These are phyloP conservation scores for Saccharomycopsis sp. DNA, from an alignment of 805 yeast genomes.

Conservation along the genomic window DNA sequence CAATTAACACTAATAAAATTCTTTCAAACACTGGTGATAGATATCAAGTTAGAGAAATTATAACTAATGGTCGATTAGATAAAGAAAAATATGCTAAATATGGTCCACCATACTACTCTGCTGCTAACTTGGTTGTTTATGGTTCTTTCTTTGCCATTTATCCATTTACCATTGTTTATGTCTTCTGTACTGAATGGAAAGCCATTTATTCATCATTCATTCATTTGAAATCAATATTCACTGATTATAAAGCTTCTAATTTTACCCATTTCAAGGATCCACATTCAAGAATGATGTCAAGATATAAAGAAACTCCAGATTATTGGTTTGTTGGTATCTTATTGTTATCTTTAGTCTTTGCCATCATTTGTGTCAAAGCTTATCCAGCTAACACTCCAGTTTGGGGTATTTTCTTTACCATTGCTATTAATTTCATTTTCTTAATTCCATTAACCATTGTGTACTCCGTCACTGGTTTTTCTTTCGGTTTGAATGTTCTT, in stretches of 20 bases:
- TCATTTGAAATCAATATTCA: neutral
- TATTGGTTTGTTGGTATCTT: slow-evolving; percentile 41
- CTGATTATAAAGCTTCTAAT: slow-evolving; percentile 23
- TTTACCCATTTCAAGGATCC: too few relatives aligned
- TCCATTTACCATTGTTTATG: slow-evolving; percentile 44
- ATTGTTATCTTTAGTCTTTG: slow-evolving; percentile 32
- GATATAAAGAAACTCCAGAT: slow-evolving; percentile 49
- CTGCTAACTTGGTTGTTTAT: slow-evolving; percentile 48
- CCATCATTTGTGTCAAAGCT: slow-evolving; percentile 34
- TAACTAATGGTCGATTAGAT: slow-evolving; percentile 38
- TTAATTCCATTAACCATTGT: slow-evolving; percentile 41
- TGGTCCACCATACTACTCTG: slow-evolving; percentile 59
- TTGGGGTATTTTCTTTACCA: slow-evolving; percentile 45
- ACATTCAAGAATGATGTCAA: slow-evolving; percentile 44
- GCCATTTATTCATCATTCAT: neutral
- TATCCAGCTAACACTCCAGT: slow-evolving; percentile 43
- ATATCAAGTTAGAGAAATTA: slow-evolving; percentile 36
- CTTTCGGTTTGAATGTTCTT: slow-evolving; percentile 38
- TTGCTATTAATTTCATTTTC: slow-evolving; percentile 39
- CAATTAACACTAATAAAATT: slow-evolving; percentile 38
- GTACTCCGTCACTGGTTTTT: slow-evolving; percentile 36
- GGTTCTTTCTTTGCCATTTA: slow-evolving; percentile 48
- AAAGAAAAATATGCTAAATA: slow-evolving; percentile 35
- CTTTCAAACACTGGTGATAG: slow-evolving; percentile 41
- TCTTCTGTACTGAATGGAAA: slow-evolving; percentile 35